phyloP scores from a whole-genome alignment of 768 basidiomycete species.

The Hygrocybe coccinea region DNA sequence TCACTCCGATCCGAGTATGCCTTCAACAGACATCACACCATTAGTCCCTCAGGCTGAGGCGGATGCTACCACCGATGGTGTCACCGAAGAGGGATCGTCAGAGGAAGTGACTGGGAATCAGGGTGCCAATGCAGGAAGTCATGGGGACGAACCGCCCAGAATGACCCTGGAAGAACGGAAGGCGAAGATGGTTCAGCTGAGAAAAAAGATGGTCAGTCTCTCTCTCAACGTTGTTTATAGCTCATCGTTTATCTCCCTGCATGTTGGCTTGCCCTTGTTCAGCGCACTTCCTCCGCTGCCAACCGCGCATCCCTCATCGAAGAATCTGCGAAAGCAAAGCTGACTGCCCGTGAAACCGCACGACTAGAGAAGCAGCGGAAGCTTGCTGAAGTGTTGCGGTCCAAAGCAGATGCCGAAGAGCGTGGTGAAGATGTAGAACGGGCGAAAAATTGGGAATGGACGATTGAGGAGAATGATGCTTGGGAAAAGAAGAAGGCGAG shows the following conservation, averaged over 20 bases:
- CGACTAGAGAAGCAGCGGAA: conserved; percentile 87
- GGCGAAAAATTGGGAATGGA: conserved; percentile 92
- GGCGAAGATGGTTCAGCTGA: conserved; percentile 69
- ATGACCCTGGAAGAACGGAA: conserved; percentile 63
- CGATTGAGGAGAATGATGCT: conserved; percentile 89
- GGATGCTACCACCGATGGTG: not conserved
- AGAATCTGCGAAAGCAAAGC: conserved; percentile 74
- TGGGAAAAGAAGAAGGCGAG: conserved; percentile 90
- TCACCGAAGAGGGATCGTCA: conserved; percentile 8
- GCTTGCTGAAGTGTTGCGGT: conserved; percentile 78
- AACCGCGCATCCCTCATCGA: conserved; percentile 85
- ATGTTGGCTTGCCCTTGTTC: conserved; percentile 7
- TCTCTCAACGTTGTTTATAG: not conserved
- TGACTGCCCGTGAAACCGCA: conserved; percentile 72
- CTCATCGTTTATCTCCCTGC: not conserved
- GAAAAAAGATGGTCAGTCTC: conserved; percentile 72
- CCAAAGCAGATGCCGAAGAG: conserved; percentile 86
- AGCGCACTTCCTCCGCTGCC: conserved; percentile 74
- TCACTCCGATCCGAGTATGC: too few relatives aligned
- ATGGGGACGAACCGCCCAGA: conserved; percentile 15
- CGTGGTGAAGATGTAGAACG: conserved; percentile 88
- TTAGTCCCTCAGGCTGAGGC: too few relatives aligned
- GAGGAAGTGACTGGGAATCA: conserved; percentile 23
- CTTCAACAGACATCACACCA: too few relatives aligned
- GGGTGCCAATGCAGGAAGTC: too few relatives aligned